Conservation (phyloP, 345 rosid genomes). For the thale cress (Arabidopsis thaliana) region TAIR10.1 NC_003076.8:23257501-23258000, state of each 20-base stretch:
- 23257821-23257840: slow-evolving; percentile 33
- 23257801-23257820: neutral
- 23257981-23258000: no score
- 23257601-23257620: slow-evolving; percentile 47
- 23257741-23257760: neutral
- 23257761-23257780: neutral
- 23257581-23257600: slow-evolving; percentile 31
- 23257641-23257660: slow-evolving; percentile 43
- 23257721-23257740: neutral
- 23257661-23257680: slow-evolving; percentile 29
- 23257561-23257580: neutral
- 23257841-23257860: slow-evolving; percentile 23
- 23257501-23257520: slow-evolving; percentile 1
- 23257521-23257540: neutral
- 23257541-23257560: neutral
- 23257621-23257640: slow-evolving; percentile 37
- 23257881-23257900: neutral
- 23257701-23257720: slow-evolving; percentile 29
- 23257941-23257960: neutral
- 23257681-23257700: slow-evolving; percentile 48
- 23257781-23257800: neutral
- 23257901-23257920: neutral
- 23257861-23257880: slow-evolving; percentile 36
- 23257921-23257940: slow-evolving; percentile 18
- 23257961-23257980: neutral